Evolutionary conservation across 2,329 filamentous ascomycete species (phyloP).

Genomic region (Tricladium varicosporioides): DNA sequence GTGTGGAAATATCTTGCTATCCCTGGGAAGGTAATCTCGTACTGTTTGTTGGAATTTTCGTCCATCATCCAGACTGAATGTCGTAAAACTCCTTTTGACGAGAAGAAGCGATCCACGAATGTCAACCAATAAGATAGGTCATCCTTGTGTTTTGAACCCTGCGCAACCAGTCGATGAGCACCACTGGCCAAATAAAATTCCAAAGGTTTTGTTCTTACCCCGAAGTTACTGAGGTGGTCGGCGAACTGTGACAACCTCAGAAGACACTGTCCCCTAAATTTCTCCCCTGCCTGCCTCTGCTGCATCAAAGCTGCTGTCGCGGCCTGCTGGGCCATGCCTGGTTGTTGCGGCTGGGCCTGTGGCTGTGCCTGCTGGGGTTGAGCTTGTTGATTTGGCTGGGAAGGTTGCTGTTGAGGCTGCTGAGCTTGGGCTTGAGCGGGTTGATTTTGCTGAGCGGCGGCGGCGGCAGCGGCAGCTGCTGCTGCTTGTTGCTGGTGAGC

Average conservation of each 20-base stretch:
- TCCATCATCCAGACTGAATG: slow-evolving; percentile 63
- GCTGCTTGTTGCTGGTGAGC: slow-evolving; percentile 47
- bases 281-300: slow-evolving; percentile 38
- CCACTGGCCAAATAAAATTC: slow-evolving; percentile 26
- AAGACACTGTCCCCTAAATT: slow-evolving; percentile 53
- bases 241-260: slow-evolving; percentile 61
- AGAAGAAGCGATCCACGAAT: slow-evolving; percentile 82
- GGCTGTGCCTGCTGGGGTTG: slow-evolving; percentile 32
- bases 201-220: slow-evolving; percentile 41
- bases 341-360: slow-evolving; percentile 39
- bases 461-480: slow-evolving; percentile 38
- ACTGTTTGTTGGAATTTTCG: slow-evolving; percentile 68
- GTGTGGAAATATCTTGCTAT: slow-evolving; percentile 87
- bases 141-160: slow-evolving; percentile 59
- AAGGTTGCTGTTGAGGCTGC: slow-evolving; percentile 40
- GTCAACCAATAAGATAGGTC: slow-evolving; percentile 75
- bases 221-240: slow-evolving; percentile 59
- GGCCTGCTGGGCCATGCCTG: slow-evolving; percentile 28
- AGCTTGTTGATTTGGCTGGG: slow-evolving; percentile 39
- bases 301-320: slow-evolving; percentile 31
- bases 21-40: slow-evolving; percentile 79
- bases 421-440: slow-evolving; percentile 44
- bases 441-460: slow-evolving; percentile 37
- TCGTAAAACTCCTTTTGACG: slow-evolving; percentile 71
- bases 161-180: slow-evolving; percentile 20